phyloP scores from a whole-genome alignment of 345 rosid genomes.

The Laguncularia racemosa region DNA sequence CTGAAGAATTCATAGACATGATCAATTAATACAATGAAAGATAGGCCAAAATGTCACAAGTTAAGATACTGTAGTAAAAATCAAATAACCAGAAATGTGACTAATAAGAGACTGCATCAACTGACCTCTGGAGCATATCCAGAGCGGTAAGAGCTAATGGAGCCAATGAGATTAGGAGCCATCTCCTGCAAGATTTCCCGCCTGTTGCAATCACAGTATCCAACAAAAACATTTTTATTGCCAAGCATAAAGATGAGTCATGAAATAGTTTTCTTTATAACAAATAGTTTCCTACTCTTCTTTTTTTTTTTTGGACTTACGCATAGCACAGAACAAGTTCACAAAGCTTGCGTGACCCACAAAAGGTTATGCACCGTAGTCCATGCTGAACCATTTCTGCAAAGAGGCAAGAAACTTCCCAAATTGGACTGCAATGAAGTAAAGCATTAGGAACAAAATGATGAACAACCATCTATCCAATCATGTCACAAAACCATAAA shows the following conservation, averaged over 20 bases:
- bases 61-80: no score
- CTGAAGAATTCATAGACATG: neutral
- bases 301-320: no score
- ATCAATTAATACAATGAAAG: neutral
- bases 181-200: conserved; percentile 75
- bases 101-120: neutral
- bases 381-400: conserved; percentile 99
- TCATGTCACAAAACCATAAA: no score
- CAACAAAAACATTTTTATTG: neutral
- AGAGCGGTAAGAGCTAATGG: conserved; percentile 79
- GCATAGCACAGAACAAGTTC: conserved; percentile 80
- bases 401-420: conserved; percentile 65
- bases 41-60: no score
- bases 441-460: conserved; percentile 2
- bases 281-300: neutral
- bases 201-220: conserved; percentile 22
- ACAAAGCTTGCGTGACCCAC: conserved; percentile 85
- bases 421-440: conserved; percentile 55
- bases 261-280: conserved; percentile 1
- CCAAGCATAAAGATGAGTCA: neutral
- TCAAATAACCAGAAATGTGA: no score
- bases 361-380: conserved; percentile 88
- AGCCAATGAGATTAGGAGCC: conserved; percentile 62
- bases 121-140: conserved; percentile 83
- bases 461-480: no score